Conservation (phyloP, 441 rosid genomes). For the Jatropha podagrica region DNA sequence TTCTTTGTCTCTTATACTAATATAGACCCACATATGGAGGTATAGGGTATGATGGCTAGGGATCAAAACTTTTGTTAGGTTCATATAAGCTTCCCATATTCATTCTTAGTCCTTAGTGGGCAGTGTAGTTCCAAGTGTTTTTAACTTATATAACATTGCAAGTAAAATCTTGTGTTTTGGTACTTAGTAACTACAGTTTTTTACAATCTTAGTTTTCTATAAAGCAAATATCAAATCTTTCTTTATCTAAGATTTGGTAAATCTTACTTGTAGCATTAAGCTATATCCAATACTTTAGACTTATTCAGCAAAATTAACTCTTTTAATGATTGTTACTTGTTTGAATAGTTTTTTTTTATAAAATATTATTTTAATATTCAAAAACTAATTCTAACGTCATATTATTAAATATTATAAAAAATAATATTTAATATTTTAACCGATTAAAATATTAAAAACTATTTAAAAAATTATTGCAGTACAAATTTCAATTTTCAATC, state of each 20-base stretch:
- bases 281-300: too few relatives aligned
- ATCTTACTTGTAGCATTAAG: neutral
- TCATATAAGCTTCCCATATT: constrained; percentile 8
- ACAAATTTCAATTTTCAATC: too few relatives aligned
- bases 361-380: too few relatives aligned
- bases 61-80: constrained; percentile 13
- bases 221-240: constrained; percentile 11
- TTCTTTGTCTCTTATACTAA: constrained; percentile 15
- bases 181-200: neutral
- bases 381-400: too few relatives aligned
- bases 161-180: constrained; percentile 6
- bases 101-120: constrained; percentile 6
- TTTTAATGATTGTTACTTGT: too few relatives aligned
- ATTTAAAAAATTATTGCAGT: too few relatives aligned
- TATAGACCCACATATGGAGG: constrained; percentile 19
- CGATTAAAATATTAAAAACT: too few relatives aligned
- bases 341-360: too few relatives aligned
- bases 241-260: constrained; percentile 12
- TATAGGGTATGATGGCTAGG: constrained; percentile 12
- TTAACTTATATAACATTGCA: neutral
- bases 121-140: neutral
- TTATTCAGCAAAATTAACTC: too few relatives aligned
- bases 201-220: neutral
- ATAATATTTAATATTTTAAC: too few relatives aligned
- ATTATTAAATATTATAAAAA: too few relatives aligned